phyloP scores from a whole-genome alignment of 148 eudicot genomes.

The Selenicereus undatus region DNA sequence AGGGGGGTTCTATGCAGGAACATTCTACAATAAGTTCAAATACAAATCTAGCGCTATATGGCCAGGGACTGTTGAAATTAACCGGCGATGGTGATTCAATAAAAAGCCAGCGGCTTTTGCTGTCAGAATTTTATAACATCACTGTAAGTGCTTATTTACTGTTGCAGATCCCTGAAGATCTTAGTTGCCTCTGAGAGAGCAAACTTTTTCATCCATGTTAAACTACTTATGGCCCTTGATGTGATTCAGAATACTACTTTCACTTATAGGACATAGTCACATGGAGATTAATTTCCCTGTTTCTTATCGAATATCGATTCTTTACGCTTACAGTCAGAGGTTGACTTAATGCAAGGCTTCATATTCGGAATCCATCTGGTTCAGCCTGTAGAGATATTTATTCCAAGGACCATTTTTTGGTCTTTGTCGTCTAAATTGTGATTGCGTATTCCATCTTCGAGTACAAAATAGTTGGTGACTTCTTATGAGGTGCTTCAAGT shows the following conservation, averaged over 20 bases:
- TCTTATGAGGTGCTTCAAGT: neutral
- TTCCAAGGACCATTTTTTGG: neutral
- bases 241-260: neutral
- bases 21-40: slow-evolving; percentile 67
- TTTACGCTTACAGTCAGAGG: neutral
- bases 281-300: neutral
- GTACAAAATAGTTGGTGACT: neutral
- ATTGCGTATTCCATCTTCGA: neutral
- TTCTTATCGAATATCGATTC: neutral
- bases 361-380: neutral
- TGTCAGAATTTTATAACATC: slow-evolving; percentile 75
- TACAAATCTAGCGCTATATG: slow-evolving; percentile 70
- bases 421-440: neutral
- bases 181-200: neutral
- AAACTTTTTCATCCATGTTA: neutral
- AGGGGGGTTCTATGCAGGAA: slow-evolving; percentile 43
- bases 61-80: slow-evolving; percentile 69
- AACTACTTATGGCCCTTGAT: too few species aligned
- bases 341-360: neutral
- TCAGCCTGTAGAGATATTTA: neutral
- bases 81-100: slow-evolving; percentile 77
- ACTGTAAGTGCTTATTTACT: slow-evolving; percentile 49
- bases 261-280: neutral
- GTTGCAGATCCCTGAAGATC: neutral
- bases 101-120: slow-evolving; percentile 69